Percentiles rank a stretch among this genome's conserved stretches.
Conservation (phyloP, 2,329 filamentous ascomycete species). For the Pseudogymnoascus sp. region DNA sequence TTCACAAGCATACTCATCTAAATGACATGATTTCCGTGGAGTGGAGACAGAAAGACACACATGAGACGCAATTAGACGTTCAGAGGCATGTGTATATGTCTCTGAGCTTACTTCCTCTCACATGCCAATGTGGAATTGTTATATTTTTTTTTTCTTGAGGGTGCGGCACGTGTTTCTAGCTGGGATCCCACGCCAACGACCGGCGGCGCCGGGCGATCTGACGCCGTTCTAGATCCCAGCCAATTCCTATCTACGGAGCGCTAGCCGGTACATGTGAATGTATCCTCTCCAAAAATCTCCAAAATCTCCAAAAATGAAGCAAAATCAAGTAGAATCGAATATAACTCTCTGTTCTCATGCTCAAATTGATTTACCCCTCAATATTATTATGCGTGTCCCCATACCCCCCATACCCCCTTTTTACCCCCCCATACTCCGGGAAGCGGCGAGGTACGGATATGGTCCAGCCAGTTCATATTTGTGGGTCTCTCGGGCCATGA, state of each 20-base stretch:
- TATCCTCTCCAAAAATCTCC: slow-evolving; percentile 6
- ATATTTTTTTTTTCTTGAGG: not conserved
- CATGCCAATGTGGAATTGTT: not conserved
- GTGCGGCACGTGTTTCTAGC: not conserved
- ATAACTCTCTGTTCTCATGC: not conserved
- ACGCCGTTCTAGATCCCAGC: not conserved
- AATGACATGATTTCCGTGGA: slow-evolving; percentile 3
- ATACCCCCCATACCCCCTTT: not conserved
- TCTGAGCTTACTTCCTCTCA: not conserved
- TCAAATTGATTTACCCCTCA: not conserved
- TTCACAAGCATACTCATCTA: not conserved
- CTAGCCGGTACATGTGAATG: not conserved
- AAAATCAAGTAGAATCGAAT: not conserved
- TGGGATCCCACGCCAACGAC: not conserved
- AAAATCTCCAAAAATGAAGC: not conserved
- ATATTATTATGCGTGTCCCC: not conserved
- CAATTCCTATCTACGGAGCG: not conserved
- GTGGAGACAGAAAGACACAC: not conserved
- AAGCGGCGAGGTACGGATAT: not conserved
- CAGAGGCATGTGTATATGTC: not conserved
- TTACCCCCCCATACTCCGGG: not conserved
- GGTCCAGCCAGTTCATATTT: not conserved
- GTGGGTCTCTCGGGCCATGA: not conserved
- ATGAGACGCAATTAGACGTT: not conserved
- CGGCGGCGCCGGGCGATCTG: not conserved